phyloP scores from a whole-genome alignment of 306 rosid species.

The Astragalus membranaceus region DNA sequence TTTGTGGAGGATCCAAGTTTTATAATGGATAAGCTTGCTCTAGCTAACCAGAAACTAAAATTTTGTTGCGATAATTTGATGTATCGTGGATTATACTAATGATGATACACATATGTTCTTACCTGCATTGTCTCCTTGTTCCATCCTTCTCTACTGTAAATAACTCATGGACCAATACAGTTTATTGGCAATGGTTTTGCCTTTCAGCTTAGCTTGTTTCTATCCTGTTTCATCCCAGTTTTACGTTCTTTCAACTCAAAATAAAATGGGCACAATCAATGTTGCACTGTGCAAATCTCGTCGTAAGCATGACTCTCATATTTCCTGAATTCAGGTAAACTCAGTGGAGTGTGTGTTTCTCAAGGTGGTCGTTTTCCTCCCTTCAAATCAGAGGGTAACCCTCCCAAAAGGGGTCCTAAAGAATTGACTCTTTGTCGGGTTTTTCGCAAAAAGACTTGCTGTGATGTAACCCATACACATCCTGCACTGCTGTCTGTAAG shows the following conservation, averaged over 20 bases:
- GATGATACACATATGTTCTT: background rate
- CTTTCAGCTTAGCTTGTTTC: background rate
- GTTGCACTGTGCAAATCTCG: background rate
- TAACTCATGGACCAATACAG: background rate
- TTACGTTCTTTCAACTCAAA: background rate
- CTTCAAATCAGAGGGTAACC: conserved; percentile 64
- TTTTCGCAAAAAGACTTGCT: conserved; percentile 77
- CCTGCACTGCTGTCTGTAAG: conserved; percentile 70
- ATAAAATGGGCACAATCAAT: background rate
- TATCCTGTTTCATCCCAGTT: background rate
- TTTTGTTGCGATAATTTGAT: background rate
- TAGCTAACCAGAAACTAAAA: background rate
- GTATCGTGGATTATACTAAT: background rate
- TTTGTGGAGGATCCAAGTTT: background rate
- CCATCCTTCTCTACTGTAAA: background rate
- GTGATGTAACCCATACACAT: conserved; percentile 74
- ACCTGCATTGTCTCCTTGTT: background rate
- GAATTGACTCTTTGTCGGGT: conserved; percentile 84
- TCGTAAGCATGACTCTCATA: background rate
- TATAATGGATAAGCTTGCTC: background rate
- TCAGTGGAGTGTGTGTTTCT: conserved; percentile 65
- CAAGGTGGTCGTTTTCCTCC: conserved; percentile 87
- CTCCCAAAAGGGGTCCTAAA: conserved; percentile 73
- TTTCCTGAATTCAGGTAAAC: conserved; percentile 40
- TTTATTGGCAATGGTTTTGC: background rate